Conservation (phyloP, 108 stramenopile genomes). For the Pelagomonas calceolata region DNA sequence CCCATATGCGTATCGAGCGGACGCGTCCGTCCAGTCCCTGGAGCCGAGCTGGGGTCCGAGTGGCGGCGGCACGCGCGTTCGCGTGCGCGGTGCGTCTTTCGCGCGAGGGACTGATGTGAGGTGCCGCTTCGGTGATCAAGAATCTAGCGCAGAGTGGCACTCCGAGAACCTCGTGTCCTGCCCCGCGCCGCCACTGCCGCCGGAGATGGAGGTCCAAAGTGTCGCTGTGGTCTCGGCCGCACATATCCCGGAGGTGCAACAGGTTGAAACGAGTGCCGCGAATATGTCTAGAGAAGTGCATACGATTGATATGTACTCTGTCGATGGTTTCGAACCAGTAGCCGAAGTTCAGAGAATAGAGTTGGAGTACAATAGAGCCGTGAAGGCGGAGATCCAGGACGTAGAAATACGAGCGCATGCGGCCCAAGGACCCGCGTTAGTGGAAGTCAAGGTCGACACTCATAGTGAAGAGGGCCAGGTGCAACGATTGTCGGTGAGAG, state of each 20-base stretch:
- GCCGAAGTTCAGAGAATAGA: not conserved
- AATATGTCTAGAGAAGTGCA: not conserved
- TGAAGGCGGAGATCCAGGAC: not conserved
- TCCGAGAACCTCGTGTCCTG: constrained; percentile 17
- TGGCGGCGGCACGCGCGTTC: constrained; percentile 24
- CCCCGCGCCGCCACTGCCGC: constrained; percentile 19
- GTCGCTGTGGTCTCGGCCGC: constrained; percentile 34
- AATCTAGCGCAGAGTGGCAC: constrained; percentile 23
- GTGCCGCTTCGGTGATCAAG: constrained; percentile 34
- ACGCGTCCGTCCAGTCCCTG: constrained; percentile 10
- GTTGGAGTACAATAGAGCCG: not conserved
- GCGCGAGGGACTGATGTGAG: not conserved
- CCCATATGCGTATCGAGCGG: not conserved
- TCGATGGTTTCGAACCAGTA: not conserved
- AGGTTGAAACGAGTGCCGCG: constrained; percentile 22
- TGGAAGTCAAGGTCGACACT: not conserved
- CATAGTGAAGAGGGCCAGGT: not conserved
- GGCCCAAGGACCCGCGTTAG: not conserved
- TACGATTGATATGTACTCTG: not conserved
- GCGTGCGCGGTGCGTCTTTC: constrained; percentile 26
- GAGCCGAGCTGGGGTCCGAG: constrained; percentile 25
- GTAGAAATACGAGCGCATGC: not conserved
- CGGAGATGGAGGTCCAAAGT: constrained; percentile 31
- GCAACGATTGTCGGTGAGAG: not conserved
- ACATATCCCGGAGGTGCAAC: constrained; percentile 30